phyloP scores from a whole-genome alignment of 73 alveolate species.

The Symbiodinium pilosum region DNA sequence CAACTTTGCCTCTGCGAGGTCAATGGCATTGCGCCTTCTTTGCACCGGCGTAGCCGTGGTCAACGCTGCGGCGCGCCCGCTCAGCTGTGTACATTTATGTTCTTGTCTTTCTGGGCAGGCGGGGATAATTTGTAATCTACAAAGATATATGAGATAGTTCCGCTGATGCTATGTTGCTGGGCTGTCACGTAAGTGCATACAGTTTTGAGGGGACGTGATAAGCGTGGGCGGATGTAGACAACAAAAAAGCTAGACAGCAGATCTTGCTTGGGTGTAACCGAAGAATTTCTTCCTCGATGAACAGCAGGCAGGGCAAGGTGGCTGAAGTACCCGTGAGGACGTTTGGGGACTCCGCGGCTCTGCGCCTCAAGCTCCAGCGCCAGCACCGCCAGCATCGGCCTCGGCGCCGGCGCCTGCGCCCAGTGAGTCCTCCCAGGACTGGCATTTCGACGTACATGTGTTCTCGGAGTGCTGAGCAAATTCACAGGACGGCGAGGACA shows the following conservation, averaged over 20 bases:
- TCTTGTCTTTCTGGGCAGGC: too few species aligned
- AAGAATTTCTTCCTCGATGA: not conserved
- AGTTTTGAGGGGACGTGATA: too few species aligned
- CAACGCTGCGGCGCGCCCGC: not conserved
- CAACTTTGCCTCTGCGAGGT: not conserved
- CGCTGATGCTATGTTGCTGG: too few species aligned
- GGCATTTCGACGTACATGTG: too few species aligned
- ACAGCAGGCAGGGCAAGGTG: too few species aligned
- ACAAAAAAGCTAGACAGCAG: not conserved
- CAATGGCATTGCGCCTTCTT: not conserved
- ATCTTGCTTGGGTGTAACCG: not conserved
- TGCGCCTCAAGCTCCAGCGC: not conserved
- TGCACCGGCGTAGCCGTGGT: not conserved
- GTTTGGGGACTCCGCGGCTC: conserved; percentile 5
- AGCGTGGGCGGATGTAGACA: too few species aligned
- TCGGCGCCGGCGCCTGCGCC: not conserved
- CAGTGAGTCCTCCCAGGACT: not conserved
- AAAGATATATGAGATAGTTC: too few species aligned
- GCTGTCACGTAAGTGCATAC: too few species aligned
- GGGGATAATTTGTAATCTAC: too few species aligned
- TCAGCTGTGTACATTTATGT: too few species aligned
- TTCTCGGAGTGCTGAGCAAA: too few species aligned
- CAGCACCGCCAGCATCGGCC: conserved; percentile 9
- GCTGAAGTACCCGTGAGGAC: not conserved
- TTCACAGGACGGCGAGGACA: not conserved